Evolutionary conservation across 371 early-diverging fungal species (phyloP).

Genomic region (Mucor circinelloides): DNA sequence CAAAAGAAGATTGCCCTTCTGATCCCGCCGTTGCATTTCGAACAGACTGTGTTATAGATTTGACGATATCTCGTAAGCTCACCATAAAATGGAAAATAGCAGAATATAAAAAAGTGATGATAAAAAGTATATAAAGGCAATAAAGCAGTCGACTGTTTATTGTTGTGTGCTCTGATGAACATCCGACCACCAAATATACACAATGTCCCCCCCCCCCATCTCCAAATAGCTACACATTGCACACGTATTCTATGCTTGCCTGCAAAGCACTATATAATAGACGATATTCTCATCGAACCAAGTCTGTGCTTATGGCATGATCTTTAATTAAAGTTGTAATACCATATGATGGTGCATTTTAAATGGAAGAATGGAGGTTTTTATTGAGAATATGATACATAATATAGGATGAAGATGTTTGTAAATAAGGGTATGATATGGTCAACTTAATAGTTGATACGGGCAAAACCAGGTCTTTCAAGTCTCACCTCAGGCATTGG

Average conservation of each 20-base stretch:
- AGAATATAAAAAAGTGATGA: background rate
- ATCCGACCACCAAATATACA: background rate
- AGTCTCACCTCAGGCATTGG: conserved; percentile 49
- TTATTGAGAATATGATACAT: background rate
- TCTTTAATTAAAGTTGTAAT: too few relatives aligned
- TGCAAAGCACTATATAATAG: too few relatives aligned
- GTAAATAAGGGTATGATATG: conserved; percentile 4
- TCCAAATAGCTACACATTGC: too few relatives aligned
- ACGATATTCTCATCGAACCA: too few relatives aligned
- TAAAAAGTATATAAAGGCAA: background rate
- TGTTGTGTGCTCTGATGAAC: background rate
- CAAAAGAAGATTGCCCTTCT: conserved; percentile 41
- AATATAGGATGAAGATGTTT: background rate
- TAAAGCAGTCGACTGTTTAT: background rate
- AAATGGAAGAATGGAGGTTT: background rate
- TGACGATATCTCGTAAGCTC: conserved; percentile 45
- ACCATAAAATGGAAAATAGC: conserved; percentile 33
- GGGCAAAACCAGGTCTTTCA: conserved; percentile 51
- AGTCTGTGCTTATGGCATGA: too few relatives aligned
- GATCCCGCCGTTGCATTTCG: conserved; percentile 32
- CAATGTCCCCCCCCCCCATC: too few relatives aligned
- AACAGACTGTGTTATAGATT: conserved; percentile 36
- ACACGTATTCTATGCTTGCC: too few relatives aligned
- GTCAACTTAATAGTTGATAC: conserved; percentile 38
- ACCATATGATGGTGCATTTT: background rate